Evolutionary conservation across 2,329 filamentous ascomycete species (phyloP), one percentile per base, ranked within the genome.

Genomic region (Sclerotinia sclerotiorum): DNA sequence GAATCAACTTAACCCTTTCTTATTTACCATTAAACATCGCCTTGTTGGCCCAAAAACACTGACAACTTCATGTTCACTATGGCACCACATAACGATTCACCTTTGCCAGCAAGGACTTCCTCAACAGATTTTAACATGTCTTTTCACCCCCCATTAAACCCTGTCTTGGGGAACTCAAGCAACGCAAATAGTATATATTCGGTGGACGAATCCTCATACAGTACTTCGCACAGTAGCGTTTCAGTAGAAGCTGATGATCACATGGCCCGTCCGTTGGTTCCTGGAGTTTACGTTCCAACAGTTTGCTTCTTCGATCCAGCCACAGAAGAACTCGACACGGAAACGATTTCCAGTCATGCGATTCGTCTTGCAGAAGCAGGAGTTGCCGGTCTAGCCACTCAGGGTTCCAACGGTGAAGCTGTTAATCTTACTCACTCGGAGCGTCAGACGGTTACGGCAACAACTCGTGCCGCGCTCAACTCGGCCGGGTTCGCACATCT

Each of bases 211-310:
- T 74, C 73, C 21, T 69, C 71, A 56, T 76, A 76, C 69, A 81
- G 79, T 75, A 81, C 80, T 70, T 83, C 82, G n/a, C 79, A 77
- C 70, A 80, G 79, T 74, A 81, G 78, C 74, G 75, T 75, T 42
- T 79, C 79, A 7, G 68, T 80, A 57, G 75, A 73, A 65, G 67
- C 68, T 52, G 73, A 75, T 19, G 72, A 77, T 62, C 78, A 79
- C 66, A 76, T 76, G 68, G 51, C 73, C 52, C 80, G 82, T 8
- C 78, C 79, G 39, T 77, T 85, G 48, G 69, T 78, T 39, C 82
- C 81, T 8, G 88, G 88, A 63, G 84, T 92, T 73, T 92, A 92
- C 76, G 89, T 91, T 60, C 90, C 90, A 35, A 92, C 90, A 24
- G 84, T 91, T 74, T 89, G 88, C 78, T 92, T 93, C 81, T 93